Base-by-base conservation (phyloP, 257 asterid species). In the Gentiana macrophylla region DNA sequence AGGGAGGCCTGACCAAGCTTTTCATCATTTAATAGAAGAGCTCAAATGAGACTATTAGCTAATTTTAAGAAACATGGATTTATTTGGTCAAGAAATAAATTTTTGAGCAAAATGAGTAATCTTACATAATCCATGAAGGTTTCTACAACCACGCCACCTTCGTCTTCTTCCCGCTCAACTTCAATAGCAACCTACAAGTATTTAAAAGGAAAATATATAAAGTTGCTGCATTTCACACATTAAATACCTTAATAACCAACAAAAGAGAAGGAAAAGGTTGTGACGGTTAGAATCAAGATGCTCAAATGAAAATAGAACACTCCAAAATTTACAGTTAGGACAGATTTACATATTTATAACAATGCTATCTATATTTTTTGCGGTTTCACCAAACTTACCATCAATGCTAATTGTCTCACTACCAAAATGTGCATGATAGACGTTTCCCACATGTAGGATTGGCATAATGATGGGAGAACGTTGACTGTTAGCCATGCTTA, bases 151-250 rank as follows among this genome's bases (percentile, higher is more conserved):
- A 80, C 69, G 67, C 97, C 98, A 75, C 97, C 95, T 76, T 88
- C 97, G 61, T 85, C 97, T 78, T 92, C 98, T 77, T 92, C 98
- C 32, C 94, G 84, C 75, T 92, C 98, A 68, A 92, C 95, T 67
- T 88, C 94, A 58, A 83, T 80, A 44, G 97, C 97, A 63, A 77
- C 95, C 98, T 91, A 72, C 68, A 56, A 55, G 55, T 62, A 57
- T 55, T 62, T 37, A 59, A 46, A 50, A 48, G 36, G 66, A 54
- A 37, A 49, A 62, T 37, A 59, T 48, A 24, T 66, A 33, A 64
- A 35, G 52, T 10, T 54, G 8, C 11, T 36, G 32, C 10, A n/a
- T 10, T 53, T 32, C 46, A 32, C 7, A 6, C 12, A 50, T 41
- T 10, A 11, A 62, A 12, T n/a, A 38, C 34, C 49, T 12, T 35